phyloP scores from a whole-genome alignment of 176 grass and related monocot species.

The Triticum dicoccoides region DNA sequence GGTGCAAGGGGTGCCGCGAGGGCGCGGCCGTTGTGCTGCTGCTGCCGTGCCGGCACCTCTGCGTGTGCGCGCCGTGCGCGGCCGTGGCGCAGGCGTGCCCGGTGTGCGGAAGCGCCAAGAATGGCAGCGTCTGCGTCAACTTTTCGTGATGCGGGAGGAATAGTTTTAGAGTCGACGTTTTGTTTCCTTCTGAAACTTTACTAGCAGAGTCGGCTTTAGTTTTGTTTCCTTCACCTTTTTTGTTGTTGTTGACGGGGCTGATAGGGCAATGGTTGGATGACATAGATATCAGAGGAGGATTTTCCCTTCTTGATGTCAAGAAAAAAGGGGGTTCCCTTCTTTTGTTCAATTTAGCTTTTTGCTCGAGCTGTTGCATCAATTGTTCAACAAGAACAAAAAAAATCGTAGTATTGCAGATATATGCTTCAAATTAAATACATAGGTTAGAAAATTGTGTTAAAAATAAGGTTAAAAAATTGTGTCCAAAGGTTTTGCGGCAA shows the following conservation, averaged over 20 bases:
- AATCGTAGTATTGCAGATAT: background rate
- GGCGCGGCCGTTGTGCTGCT: too few species aligned
- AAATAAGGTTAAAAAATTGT: background rate
- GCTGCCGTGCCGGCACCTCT: too few species aligned
- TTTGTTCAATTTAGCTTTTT: background rate
- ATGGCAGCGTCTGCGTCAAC: too few species aligned
- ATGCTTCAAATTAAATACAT: background rate
- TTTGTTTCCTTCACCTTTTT: background rate
- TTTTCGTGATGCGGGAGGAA: too few species aligned
- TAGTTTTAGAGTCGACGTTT: too few species aligned
- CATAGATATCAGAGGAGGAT: background rate
- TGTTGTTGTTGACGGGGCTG: background rate
- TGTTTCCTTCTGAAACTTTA: too few species aligned
- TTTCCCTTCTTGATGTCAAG: background rate
- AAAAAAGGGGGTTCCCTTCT: background rate
- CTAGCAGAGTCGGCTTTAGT: too few species aligned
- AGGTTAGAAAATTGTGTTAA: background rate
- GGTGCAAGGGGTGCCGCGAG: too few species aligned
- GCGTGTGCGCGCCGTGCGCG: too few species aligned
- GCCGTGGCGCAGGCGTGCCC: too few species aligned
- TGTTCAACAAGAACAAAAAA: background rate
- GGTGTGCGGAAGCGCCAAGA: too few species aligned
- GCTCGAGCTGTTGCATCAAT: background rate
- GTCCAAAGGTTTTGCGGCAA: background rate
- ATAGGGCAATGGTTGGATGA: background rate